Evolutionary conservation across 148 eudicot species (phyloP).

Genomic region (Diospyros lotus): DNA sequence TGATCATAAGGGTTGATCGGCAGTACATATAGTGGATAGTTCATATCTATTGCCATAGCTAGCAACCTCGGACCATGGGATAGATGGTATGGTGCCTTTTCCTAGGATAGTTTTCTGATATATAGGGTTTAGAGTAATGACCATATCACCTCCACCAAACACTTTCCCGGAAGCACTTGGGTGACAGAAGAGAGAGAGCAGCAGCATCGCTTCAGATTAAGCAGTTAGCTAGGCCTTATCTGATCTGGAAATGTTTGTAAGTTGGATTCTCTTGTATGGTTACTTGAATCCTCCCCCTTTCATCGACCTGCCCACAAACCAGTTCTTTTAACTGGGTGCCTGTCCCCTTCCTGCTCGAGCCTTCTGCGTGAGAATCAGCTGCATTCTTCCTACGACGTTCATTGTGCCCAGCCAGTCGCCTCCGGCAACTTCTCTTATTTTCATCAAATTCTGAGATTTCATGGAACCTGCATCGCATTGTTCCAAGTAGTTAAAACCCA

Average conservation of each 20-base stretch:
- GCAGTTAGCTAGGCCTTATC: neutral
- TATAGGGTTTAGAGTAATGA: too few relatives aligned
- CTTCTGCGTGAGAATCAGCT: constrained; percentile 20
- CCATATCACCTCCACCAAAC: neutral
- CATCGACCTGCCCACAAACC: constrained; percentile 26
- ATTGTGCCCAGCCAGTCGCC: constrained; percentile 49
- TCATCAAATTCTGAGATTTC: constrained; percentile 51
- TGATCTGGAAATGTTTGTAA: constrained; percentile 27
- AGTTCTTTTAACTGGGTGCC: constrained; percentile 17
- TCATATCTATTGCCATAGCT: too few relatives aligned
- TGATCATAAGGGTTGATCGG: too few relatives aligned
- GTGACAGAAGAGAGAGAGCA: constrained; percentile 53
- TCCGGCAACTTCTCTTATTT: constrained; percentile 42
- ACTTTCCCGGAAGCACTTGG: neutral
- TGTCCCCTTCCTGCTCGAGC: constrained; percentile 15
- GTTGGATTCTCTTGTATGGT: constrained; percentile 24
- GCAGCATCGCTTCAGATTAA: neutral
- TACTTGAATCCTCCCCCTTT: constrained; percentile 21
- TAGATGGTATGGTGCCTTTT: too few relatives aligned
- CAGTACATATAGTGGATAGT: too few relatives aligned
- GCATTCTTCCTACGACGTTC: constrained; percentile 42
- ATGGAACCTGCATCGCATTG: constrained; percentile 32
- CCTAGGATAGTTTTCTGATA: too few relatives aligned
- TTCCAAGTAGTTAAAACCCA: neutral
- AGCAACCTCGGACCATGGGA: too few relatives aligned